Evolutionary conservation across 2,329 filamentous ascomycete species (phyloP).

Genomic region (Periconia macrospinosa): DNA sequence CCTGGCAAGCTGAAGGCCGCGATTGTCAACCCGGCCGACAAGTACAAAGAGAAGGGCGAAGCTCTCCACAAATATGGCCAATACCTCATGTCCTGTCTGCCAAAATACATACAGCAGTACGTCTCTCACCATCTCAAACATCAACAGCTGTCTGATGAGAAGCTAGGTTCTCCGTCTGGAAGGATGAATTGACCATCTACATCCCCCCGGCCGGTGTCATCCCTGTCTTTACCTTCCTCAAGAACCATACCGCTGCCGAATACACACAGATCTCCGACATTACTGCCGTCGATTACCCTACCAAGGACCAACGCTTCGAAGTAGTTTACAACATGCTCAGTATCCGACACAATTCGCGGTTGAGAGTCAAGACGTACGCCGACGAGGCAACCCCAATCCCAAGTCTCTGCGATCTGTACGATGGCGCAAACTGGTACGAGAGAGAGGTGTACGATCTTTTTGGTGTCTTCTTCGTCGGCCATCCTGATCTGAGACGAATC

Average conservation of each 20-base stretch:
- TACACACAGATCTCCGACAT: conserved; percentile 93
- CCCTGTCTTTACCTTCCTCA: conserved; percentile 91
- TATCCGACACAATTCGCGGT: conserved; percentile 93
- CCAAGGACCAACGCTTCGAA: conserved; percentile 93
- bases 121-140: conserved; percentile 3
- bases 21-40: conserved; percentile 89
- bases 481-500: conserved; percentile 94
- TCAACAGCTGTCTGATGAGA: neutral
- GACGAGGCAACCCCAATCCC: conserved; percentile 94
- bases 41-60: conserved; percentile 84
- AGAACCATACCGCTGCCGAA: conserved; percentile 96
- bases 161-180: conserved; percentile 89
- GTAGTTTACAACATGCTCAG: conserved; percentile 97
- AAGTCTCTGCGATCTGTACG: conserved; percentile 81
- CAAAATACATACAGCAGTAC: conserved; percentile 93
- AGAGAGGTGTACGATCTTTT: conserved; percentile 97
- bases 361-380: conserved; percentile 97
- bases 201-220: conserved; percentile 86
- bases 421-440: conserved; percentile 99
- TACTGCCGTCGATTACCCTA: conserved; percentile 94
- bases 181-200: conserved; percentile 95
- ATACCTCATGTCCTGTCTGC: conserved; percentile 94
- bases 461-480: conserved; percentile 92
- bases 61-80: conserved; percentile 91
- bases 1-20: conserved; percentile 68